Conservation (phyloP, 2,329 filamentous ascomycete genomes). For the Aureobasidium vineae region DNA sequence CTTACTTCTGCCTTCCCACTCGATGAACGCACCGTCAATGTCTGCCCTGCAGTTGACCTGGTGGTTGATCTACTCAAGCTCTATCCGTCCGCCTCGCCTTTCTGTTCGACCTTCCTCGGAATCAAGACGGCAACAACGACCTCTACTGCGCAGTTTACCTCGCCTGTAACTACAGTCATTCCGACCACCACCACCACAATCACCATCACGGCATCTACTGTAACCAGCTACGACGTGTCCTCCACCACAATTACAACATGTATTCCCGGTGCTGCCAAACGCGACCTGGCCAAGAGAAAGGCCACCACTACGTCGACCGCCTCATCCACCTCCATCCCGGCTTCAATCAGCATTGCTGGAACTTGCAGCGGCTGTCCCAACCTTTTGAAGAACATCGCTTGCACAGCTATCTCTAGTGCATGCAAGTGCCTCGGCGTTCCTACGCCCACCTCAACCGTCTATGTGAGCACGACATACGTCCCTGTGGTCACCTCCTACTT, state of each 20-base stretch:
- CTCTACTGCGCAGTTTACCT: conserved; percentile 5
- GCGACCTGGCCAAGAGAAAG: conserved; percentile 4
- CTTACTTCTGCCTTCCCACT: neutral
- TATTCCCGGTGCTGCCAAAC: conserved; percentile 8
- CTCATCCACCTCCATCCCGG: conserved; percentile 20
- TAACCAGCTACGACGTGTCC: neutral
- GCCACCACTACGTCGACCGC: conserved; percentile 26
- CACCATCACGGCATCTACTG: neutral
- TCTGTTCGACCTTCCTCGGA: conserved; percentile 28
- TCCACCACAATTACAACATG: conserved; percentile 18
- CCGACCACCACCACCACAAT: neutral
- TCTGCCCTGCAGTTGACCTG: conserved; percentile 4
- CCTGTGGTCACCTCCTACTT: neutral
- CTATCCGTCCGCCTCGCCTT: conserved; percentile 21
- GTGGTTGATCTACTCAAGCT: neutral
- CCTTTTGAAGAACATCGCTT: conserved; percentile 5
- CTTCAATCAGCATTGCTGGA: neutral
- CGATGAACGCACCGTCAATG: conserved; percentile 1
- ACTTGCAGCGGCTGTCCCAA: neutral
- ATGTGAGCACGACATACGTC: conserved; percentile 1
- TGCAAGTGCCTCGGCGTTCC: neutral
- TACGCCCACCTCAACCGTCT: conserved; percentile 17
- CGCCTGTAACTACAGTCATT: conserved; percentile 21
- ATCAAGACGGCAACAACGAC: conserved; percentile 21
- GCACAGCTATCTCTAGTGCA: conserved; percentile 2